Evolutionary conservation across 2,329 filamentous ascomycete genomes (phyloP).

Genomic region (Fusarium tuaranense): DNA sequence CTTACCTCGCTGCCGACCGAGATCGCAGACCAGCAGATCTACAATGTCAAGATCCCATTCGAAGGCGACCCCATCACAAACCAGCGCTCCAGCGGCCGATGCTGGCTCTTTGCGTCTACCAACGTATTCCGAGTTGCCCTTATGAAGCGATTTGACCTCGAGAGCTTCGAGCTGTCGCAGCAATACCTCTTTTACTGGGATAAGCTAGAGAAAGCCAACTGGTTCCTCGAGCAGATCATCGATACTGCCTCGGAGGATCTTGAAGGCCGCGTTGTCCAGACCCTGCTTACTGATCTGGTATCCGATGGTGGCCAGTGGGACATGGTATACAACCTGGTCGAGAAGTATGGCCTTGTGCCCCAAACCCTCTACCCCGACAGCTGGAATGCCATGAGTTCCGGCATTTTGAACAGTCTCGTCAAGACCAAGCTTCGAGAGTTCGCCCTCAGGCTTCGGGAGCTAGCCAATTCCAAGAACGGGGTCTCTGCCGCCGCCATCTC

Average conservation of each 20-base stretch:
- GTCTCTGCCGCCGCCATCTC: slow-evolving; percentile 55
- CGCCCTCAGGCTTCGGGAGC: slow-evolving; percentile 75
- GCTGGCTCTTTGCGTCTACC: slow-evolving; percentile 93
- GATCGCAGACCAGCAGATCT: slow-evolving; percentile 80
- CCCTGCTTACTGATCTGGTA: slow-evolving; percentile 75
- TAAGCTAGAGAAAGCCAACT: slow-evolving; percentile 92
- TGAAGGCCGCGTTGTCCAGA: slow-evolving; percentile 79
- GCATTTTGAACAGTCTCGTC: slow-evolving; percentile 77
- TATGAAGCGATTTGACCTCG: slow-evolving; percentile 84
- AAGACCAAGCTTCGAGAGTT: slow-evolving; percentile 91
- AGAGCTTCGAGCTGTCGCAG: slow-evolving; percentile 87
- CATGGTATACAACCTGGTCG: slow-evolving; percentile 87
- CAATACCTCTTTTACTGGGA: slow-evolving; percentile 94
- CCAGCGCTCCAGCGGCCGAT: slow-evolving; percentile 83
- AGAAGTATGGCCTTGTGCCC: slow-evolving; percentile 90
- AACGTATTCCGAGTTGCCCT: slow-evolving; percentile 91
- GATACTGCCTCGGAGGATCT: slow-evolving; percentile 78
- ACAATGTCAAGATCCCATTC: slow-evolving; percentile 84
- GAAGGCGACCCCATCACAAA: slow-evolving; percentile 89
- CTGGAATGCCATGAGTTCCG: slow-evolving; percentile 80
- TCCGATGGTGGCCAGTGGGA: slow-evolving; percentile 92
- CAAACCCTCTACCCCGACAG: slow-evolving; percentile 85
- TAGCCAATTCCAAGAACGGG: slow-evolving; percentile 54
- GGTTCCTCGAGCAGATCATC: slow-evolving; percentile 86
- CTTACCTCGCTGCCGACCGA: slow-evolving; percentile 72